These are phyloP conservation scores for Saccharomyces jurei DNA, from an alignment of 805 yeast genomes.

Conservation along the genomic window DNA sequence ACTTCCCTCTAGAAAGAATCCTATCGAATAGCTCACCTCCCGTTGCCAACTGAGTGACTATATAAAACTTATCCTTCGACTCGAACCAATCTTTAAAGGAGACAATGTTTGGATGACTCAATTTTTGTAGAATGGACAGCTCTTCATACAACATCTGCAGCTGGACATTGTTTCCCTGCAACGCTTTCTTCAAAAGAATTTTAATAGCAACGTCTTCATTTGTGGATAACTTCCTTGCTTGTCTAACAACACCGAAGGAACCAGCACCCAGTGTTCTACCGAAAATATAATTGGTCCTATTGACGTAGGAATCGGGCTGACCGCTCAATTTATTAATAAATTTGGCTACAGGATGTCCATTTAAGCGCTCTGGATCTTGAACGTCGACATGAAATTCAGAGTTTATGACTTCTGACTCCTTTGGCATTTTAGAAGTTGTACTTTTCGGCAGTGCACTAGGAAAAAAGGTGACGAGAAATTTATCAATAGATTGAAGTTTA, in stretches of 20 bases:
- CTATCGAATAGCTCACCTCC: constrained; percentile 95
- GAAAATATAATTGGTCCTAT: constrained; percentile 65
- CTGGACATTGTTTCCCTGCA: constrained; percentile 59
- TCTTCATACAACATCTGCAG: constrained; percentile 69
- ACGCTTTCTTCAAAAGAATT: constrained; percentile 76
- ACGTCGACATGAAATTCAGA: background rate
- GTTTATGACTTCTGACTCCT: background rate
- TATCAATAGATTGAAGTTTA: background rate
- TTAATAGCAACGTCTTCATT: constrained; percentile 80
- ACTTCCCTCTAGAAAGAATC: constrained; percentile 69
- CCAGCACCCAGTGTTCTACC: constrained; percentile 91
- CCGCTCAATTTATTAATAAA: constrained; percentile 52
- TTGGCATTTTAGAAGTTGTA: background rate
- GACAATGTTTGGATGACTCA: constrained; percentile 83
- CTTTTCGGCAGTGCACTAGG: background rate
- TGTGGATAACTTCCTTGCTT: constrained; percentile 47
- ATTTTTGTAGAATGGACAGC: constrained; percentile 53
- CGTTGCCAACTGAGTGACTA: constrained; percentile 88
- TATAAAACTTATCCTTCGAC: constrained; percentile 81
- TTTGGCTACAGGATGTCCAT: constrained; percentile 31
- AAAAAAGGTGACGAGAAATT: background rate
- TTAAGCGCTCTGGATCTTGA: constrained; percentile 19
- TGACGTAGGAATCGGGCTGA: constrained; percentile 61
- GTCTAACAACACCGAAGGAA: constrained; percentile 84
- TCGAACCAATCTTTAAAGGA: constrained; percentile 89